Base-by-base conservation (phyloP, 2,329 filamentous ascomycete genomes). In the Cadophora gregata region DNA sequence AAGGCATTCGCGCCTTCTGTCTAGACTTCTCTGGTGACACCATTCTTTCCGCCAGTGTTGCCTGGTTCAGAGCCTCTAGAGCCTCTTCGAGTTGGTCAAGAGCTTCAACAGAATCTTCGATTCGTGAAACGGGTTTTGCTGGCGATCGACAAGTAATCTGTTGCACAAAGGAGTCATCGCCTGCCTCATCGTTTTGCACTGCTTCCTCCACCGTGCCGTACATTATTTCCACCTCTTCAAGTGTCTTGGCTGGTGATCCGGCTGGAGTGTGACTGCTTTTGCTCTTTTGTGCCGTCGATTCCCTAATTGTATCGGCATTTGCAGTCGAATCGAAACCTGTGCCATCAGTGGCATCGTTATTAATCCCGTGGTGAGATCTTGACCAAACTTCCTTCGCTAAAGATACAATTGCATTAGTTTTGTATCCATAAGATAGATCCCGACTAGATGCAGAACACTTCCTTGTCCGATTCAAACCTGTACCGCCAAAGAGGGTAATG, bases 101-200 rank as follows among this genome's bases (percentile, higher is more conserved):
- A 69, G 86, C 86, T 74, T 88, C 87, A 9, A 90, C 78, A 1
- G 87, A 89, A 74, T 89, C 87, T 73, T 90, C 88, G 59, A 90
- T 89, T 21, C 86, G 83, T 29, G 77, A 75, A 38, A 78, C 70
- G 31, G 74, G 73, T 59, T 78, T 78, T 50, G 70, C 82, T 76
- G 77, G 77, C 8, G 77, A 77, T 64, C 77, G 74, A 55, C 76
- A 71, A 47, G 68, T 78, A 14, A 80, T 78, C 71, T 79, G 67
- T 72, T 78, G 76, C 10, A 78, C 73, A 68, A 80, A 79, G 58
- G 76, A 77, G 62, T 77, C 76, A 19, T 77, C 74, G 33, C 70
- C 68, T 60, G 59, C 53, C 48, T 69, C 67, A n/a, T 65, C 63
- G 42, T 56, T 36, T 47, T 60, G 45, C n/a, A 60, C 47, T 36